Percentiles rank a stretch among this genome's conserved stretches.
These are phyloP conservation scores for Hypoxylon trugodes DNA, from an alignment of 495 filamentous ascomycete genomes.

Conservation along the genomic window DNA sequence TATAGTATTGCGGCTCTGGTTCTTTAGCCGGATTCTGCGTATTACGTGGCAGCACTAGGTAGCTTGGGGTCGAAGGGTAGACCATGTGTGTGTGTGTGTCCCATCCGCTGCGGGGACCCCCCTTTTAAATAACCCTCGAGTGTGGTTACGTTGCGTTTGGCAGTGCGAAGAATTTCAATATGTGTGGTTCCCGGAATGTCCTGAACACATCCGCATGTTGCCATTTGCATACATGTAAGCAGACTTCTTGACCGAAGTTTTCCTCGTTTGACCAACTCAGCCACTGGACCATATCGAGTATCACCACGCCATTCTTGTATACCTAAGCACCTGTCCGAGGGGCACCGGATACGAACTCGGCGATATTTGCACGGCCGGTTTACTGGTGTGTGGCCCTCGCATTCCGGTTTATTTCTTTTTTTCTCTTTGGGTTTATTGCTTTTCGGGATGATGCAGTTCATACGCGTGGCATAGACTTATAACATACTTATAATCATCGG, in stretches of 20 bases:
- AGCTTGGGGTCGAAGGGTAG: conserved; percentile 15
- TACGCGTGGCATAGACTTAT: conserved; percentile 23
- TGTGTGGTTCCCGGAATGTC: conserved; percentile 17
- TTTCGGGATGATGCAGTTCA: conserved; percentile 23
- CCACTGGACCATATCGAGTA: not conserved
- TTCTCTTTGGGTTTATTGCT: conserved; percentile 16
- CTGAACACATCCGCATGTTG: conserved; percentile 8
- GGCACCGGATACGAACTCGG: conserved; percentile 7
- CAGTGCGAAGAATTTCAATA: conserved; percentile 16
- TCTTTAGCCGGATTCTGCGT: conserved; percentile 24
- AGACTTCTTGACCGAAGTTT: conserved; percentile 4
- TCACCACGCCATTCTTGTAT: conserved; percentile 11
- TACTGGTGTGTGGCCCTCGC: conserved; percentile 2
- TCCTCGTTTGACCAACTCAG: not conserved
- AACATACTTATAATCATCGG: conserved; percentile 20
- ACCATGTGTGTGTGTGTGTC: conserved; percentile 15
- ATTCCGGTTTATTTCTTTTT: not conserved
- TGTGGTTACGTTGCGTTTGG: conserved; percentile 34
- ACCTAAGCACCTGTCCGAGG: conserved; percentile 12
- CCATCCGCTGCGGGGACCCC: conserved; percentile 20
- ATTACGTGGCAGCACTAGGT: conserved; percentile 22
- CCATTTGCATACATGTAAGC: not conserved
- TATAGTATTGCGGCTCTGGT: conserved; percentile 20
- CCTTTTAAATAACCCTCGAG: conserved; percentile 1
- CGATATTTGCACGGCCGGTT: conserved; percentile 6